Evolutionary conservation across 768 basidiomycete species (phyloP).

Genomic region (Boletus barrowsii): DNA sequence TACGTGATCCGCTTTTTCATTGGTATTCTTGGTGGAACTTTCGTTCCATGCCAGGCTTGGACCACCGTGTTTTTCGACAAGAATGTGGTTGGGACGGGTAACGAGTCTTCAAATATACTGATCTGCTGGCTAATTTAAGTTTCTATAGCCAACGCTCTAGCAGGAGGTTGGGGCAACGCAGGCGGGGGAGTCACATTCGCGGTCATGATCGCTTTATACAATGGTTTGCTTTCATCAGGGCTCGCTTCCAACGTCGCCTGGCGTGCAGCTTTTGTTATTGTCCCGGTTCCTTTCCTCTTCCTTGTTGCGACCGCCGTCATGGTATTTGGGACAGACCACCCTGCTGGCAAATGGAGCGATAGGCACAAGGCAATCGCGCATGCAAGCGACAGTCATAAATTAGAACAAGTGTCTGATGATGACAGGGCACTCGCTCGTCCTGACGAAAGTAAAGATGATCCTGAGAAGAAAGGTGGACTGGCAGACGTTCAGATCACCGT

Average conservation of each 20-base stretch:
- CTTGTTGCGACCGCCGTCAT: constrained; percentile 30
- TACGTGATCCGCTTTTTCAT: constrained; percentile 55
- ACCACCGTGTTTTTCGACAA: constrained; percentile 61
- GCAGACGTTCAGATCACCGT: constrained; percentile 17
- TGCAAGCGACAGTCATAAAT: not conserved
- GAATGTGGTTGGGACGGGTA: constrained; percentile 38
- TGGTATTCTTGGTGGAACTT: constrained; percentile 57
- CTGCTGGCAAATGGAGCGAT: constrained; percentile 9
- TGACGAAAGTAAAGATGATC: constrained; percentile 10
- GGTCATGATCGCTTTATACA: constrained; percentile 34
- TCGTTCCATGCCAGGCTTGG: constrained; percentile 62
- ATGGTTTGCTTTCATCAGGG: constrained; percentile 35
- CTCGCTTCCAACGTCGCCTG: constrained; percentile 45
- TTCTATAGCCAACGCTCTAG: constrained; percentile 4
- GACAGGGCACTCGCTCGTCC: constrained; percentile 8
- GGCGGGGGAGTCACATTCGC: constrained; percentile 7
- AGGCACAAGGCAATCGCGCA: constrained; percentile 5
- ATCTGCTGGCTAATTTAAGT: not conserved
- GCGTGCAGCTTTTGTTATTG: constrained; percentile 52
- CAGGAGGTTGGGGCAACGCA: constrained; percentile 1
- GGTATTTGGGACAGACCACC: constrained; percentile 7
- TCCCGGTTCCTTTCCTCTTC: constrained; percentile 54
- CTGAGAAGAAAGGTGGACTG: constrained; percentile 28
- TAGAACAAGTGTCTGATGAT: constrained; percentile 1
- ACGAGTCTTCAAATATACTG: not conserved